Evolutionary conservation across 2,329 filamentous ascomycete species (phyloP), one percentile per base, ranked within the genome.

Genomic region (Colletotrichum sp.): DNA sequence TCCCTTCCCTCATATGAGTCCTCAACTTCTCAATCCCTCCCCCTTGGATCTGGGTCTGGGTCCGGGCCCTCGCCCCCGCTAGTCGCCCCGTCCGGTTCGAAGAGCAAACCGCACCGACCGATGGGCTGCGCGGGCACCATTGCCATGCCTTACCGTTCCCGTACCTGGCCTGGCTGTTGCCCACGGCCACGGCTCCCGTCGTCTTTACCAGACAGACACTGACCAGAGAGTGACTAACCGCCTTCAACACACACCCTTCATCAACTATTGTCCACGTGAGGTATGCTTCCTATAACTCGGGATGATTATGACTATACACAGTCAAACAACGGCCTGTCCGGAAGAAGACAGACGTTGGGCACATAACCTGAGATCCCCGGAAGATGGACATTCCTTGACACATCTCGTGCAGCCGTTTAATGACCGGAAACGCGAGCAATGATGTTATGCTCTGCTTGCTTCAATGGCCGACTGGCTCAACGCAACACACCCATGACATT

Each of bases 401-500:
- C 61, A 73, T 71, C 57, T 70, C 21, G 55, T 55, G 67, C 68
- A 47, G 34, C 47, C 21, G 55, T 71, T 71, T 24, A 27, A 55
- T 61, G 54, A 57, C 43, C 57, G 62, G 62, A 61, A 71, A 70
- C 67, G 27, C 51, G 34, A 38, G 61, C 68, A 47, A 73, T 66
- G 71, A 74, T 74, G 63, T 38, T 62, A 47, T 75, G 70, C 47
- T 43, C 38, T 59, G 58, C 43, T 55, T 58, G n/a, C 57, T 58
- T 67, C 58, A 43, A 24, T 51, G 38, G 65, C 66, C 61, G 21
- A 43, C 73, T 69, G 70, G 59, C 43, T 31, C 36, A 47, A 69
- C 47, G 54, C 64, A 34, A 65, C 58, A 74, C 69, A 59, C 72
- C 71, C 76, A 80, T 79, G 80, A 78, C 77, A 80, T 83, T 83